These are phyloP conservation scores for Deuterostichococcus epilithicus DNA, from an alignment of 139 green algal species.

Conservation along the genomic window DNA sequence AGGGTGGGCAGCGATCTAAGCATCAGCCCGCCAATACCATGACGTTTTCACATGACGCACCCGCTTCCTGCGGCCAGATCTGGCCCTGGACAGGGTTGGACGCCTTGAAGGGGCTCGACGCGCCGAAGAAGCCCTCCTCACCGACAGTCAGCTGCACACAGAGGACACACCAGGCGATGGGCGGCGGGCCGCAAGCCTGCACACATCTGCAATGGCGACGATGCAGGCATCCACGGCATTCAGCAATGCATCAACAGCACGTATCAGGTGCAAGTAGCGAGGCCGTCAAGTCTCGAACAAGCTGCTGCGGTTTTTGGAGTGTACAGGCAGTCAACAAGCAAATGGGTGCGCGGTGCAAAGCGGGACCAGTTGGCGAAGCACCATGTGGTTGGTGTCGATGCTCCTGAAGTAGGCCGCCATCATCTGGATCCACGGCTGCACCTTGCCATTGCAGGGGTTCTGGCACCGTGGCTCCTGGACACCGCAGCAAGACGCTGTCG, in stretches of 20 bases:
- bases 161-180: too few relatives aligned
- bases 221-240: too few relatives aligned
- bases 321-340: too few relatives aligned
- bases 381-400: slow-evolving; percentile 1
- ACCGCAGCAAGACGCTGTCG: not conserved
- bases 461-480: not conserved
- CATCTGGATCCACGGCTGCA: slow-evolving; percentile 10
- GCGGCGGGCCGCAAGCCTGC: too few relatives aligned
- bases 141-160: slow-evolving; percentile 4
- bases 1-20: too few relatives aligned
- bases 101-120: not conserved
- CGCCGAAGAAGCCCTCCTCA: slow-evolving; percentile 10
- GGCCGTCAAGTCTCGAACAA: too few relatives aligned
- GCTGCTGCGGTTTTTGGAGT: too few relatives aligned
- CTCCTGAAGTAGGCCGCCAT: slow-evolving; percentile 12
- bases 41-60: not conserved
- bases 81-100: not conserved
- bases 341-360: too few relatives aligned
- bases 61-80: not conserved
- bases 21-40: too few relatives aligned
- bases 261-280: not conserved
- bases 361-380: not conserved
- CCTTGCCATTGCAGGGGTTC: too few relatives aligned
- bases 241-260: not conserved
- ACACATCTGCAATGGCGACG: too few relatives aligned